Conservation (phyloP, 2,329 filamentous ascomycete genomes). For the Apiospora hydei region DNA sequence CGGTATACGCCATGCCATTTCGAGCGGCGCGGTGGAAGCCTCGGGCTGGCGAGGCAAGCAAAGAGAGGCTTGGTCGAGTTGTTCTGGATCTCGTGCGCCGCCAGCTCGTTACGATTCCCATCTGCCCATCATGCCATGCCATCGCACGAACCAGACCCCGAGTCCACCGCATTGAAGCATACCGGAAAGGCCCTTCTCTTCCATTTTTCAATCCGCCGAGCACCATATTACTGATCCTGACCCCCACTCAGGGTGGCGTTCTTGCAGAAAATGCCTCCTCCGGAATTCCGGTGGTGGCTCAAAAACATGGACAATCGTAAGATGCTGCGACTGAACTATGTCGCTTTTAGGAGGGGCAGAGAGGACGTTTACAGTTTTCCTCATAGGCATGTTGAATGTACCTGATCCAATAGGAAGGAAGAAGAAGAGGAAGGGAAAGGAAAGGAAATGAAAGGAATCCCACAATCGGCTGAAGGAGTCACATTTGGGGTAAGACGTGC, state of each 20-base stretch:
- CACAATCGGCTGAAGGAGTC: neutral
- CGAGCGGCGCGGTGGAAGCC: neutral
- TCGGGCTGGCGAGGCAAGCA: neutral
- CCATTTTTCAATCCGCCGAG: conserved; percentile 1
- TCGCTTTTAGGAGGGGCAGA: neutral
- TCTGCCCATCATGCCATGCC: conserved; percentile 9
- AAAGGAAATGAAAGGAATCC: neutral
- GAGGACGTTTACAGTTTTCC: neutral
- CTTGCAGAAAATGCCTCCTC: conserved; percentile 19
- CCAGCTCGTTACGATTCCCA: conserved; percentile 18
- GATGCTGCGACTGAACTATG: conserved; percentile 5
- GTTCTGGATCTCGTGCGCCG: neutral
- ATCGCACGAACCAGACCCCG: conserved; percentile 4
- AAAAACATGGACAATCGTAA: conserved; percentile 13
- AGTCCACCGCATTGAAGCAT: conserved; percentile 2
- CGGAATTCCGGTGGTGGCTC: conserved; percentile 15
- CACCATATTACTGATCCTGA: conserved; percentile 13
- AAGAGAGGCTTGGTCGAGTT: neutral
- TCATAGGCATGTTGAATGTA: neutral
- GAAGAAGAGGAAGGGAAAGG: neutral
- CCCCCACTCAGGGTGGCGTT: conserved; percentile 18
- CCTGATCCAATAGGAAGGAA: neutral
- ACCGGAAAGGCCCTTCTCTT: neutral
- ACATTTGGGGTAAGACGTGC: neutral
- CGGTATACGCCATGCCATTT: conserved; percentile 4